Evolutionary conservation across 768 basidiomycete species (phyloP).

Genomic region (Suillus occidentalis): DNA sequence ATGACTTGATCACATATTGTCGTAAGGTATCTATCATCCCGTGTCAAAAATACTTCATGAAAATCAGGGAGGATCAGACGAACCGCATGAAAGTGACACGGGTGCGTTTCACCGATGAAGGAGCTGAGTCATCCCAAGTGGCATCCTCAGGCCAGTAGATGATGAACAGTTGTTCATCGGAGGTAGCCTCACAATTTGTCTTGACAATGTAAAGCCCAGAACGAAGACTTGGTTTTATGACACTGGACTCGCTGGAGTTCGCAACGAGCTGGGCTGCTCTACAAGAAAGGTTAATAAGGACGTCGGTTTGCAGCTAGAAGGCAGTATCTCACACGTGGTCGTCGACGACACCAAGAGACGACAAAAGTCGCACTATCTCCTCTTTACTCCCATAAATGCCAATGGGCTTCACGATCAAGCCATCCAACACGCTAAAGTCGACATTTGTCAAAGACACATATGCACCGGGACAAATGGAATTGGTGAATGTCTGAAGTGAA

Average conservation of each 20-base stretch:
- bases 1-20: constrained; percentile 58
- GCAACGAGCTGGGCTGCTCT: constrained; percentile 12
- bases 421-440: constrained; percentile 54
- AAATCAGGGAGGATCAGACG: constrained; percentile 2
- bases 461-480: constrained; percentile 48
- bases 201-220: constrained; percentile 49
- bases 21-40: constrained; percentile 49
- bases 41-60: background rate
- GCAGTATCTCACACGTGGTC: constrained; percentile 37
- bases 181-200: constrained; percentile 6
- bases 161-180: constrained; percentile 39
- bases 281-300: constrained; percentile 3
- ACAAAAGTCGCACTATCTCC: constrained; percentile 48
- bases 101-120: constrained; percentile 47
- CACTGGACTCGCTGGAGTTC: background rate
- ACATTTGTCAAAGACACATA: constrained; percentile 56
- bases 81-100: constrained; percentile 65
- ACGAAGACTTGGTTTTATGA: constrained; percentile 32
- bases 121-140: constrained; percentile 55
- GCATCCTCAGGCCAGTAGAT: constrained; percentile 63
- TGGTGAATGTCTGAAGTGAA: constrained; percentile 48
- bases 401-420: constrained; percentile 44
- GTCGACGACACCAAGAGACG: constrained; percentile 36
- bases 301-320: background rate
- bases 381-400: constrained; percentile 59